Evolutionary conservation across 202 grass and related monocot species (phyloP), one percentile per base, ranked within the genome.

Genomic region (Cymbopogon flexuosus): DNA sequence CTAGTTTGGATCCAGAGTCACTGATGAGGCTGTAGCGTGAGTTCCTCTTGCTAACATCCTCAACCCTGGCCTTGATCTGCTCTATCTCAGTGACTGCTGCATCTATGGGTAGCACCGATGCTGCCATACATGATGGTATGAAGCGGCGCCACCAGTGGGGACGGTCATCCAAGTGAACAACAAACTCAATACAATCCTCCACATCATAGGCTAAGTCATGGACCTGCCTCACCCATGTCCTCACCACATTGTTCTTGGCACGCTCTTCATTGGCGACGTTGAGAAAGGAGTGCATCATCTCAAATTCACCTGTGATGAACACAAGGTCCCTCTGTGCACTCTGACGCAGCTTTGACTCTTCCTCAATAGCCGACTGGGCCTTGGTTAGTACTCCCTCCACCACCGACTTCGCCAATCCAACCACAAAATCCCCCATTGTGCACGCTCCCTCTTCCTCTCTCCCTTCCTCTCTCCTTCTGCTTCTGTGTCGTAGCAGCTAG

Each of bases 161-260:
- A 13, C 30, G 12, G 13, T 54, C 30, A 36, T 86, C 77, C 6
- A 86, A 21, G 3, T 81, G 84, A 29, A 81, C 13, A 2, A 56
- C 4, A 14, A 74, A 75, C n/a, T 81, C 77, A 0, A 86, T 47
- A 45, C 84, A 81, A 54, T 81, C 77, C 64, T 86, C 84, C 10
- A 67, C 65, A 2, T 75, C 73, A 0, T 75, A 86, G 5, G 84
- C 57, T 19, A 86, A 35, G 11, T 41, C 33, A 13, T 65, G 77
- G 16, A 86, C 60, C 23, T 81, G 84, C 15, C 68, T 75, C 27
- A 81, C 54, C 77, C 84, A 86, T 19, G 58, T 68, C 18, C 23
- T 64, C 21, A 41, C 15, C 12, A 86, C 58, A 5, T 27, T 40
- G 39, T 86, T 65, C 7, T 16, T 33, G 7, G 3, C 14, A 0